Conservation (phyloP, 257 asterid species). For the Eustoma russellianum region DNA sequence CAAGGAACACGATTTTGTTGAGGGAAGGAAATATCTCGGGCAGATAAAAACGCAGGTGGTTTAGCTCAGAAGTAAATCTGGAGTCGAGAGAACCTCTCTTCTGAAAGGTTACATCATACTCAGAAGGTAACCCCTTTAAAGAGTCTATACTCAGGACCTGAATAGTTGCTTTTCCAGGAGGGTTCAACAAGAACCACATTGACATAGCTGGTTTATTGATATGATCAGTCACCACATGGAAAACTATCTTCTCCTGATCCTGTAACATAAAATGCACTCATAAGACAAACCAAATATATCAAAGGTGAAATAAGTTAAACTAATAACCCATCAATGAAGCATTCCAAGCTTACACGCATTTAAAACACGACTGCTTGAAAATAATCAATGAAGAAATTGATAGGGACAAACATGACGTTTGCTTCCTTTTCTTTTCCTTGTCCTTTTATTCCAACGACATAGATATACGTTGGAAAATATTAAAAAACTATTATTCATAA, state of each 20-base stretch:
- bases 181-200: slow-evolving; percentile 87
- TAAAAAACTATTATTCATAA: too few species aligned
- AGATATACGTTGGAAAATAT: too few species aligned
- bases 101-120: slow-evolving; percentile 39
- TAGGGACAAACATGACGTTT: too few species aligned
- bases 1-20: slow-evolving; percentile 72
- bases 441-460: too few species aligned
- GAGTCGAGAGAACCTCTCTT: slow-evolving; percentile 55
- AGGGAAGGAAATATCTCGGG: slow-evolving; percentile 78
- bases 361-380: too few species aligned
- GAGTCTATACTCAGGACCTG: slow-evolving; percentile 55
- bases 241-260: slow-evolving; percentile 69
- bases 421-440: too few species aligned
- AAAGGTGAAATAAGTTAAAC: not conserved
- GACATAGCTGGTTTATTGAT: slow-evolving; percentile 74
- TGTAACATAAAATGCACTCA: slow-evolving; percentile 21
- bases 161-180: slow-evolving; percentile 67
- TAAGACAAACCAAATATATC: not conserved
- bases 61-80: slow-evolving; percentile 64
- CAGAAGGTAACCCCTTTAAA: slow-evolving; percentile 48
- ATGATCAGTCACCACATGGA: slow-evolving; percentile 79
- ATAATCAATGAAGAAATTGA: too few species aligned
- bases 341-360: too few species aligned
- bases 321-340: not conserved
- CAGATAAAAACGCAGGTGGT: slow-evolving; percentile 83